Evolutionary conservation across 179 eudicot species (phyloP), one percentile per base, ranked within the genome.

Genomic region (Beta macrorhiza): DNA sequence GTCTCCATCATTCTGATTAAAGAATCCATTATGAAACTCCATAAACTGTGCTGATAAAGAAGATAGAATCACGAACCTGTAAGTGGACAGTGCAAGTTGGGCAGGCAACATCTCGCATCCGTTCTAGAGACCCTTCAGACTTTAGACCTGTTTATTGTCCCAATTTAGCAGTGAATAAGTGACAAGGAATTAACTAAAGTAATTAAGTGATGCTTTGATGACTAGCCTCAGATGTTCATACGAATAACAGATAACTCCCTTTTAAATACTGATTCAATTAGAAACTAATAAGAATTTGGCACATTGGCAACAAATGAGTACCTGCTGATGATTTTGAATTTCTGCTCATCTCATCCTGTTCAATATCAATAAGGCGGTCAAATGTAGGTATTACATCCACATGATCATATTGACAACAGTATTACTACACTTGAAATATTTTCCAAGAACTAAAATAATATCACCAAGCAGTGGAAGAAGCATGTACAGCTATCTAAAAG

Each of bases 21-120:
- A 37, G 42, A 37, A 37, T 37, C 42, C 42, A 3, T 2, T 37
- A 37, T 37, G 42, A 37, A 37, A 37, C 42, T 37, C 4, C 42
- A 37, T 37, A 37, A 37, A 37, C 42, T 61, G 12, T 7, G 2
- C 49, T 57, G 52, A 44, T n/a, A 45, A 74, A 77, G 17, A 20
- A 67, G 44, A 68, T 61, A 57, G 49, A 75, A 72, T 45, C 44
- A 62, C 83, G 61, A 79, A 95, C 99, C 99, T 95, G 97, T 82
- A 95, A 83, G 82, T 95, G 98, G 68, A 95, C 97, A 19, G 99
- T 95, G 85, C 99, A 95, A 74, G 93, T 95, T 64, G 99, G 99
- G 81, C 99, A 95, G 7, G 89, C 99, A 75, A 95, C 99, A 22
- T 95, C 99, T 83, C 90, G 90, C 96, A 89, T 91, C 56, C 78